Base-by-base conservation (phyloP, 345 rosid species). In the Microcos paniculata region DNA sequence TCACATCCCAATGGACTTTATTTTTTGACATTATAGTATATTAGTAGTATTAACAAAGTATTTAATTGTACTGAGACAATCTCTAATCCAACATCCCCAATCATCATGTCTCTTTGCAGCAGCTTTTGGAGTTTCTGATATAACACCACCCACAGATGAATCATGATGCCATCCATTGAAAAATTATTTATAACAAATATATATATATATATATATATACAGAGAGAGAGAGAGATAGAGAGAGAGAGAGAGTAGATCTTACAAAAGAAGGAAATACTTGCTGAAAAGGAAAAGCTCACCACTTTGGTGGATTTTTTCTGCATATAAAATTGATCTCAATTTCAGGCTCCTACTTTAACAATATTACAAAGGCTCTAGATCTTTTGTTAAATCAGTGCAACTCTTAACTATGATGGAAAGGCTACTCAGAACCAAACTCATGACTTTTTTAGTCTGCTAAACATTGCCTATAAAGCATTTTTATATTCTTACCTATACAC, bases 121-220 rank as follows among this genome's bases (percentile, higher is more conserved):
- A 83, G 91, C 88, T 83, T 90, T 93, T 83, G 76, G 83, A 85
- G 87, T 73, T 84, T 74, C 81, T 75, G 87, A 86, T 79, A 76
- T 76, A 76, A 84, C 84, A 83, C 79, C 89, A 81, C 81, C 80
- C 87, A 89, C 80, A 26, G 43, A 82, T 80, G 72, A 76, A 87
- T 68, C 64, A 85, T 88, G 77, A 87, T 90, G 77, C 86, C 83
- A 77, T 82, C 86, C 89, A 80, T 77, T 77, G 61, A 48, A 79
- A 55, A 66, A 80, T 84, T 81, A 78, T 82, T 75, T 76, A 75
- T 14, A 61, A 38, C 80, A 21, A 55, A 42, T 35, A 9, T 9
- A n/a, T 6, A 23, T 21, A 55, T 35, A 35, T 35, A 35, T n/a
- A 35, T 35, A 7, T 23, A 24, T 1, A n/a, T n/a, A n/a, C n/a